These are phyloP conservation scores for Suillus subluteus DNA, from an alignment of 768 basidiomycete species.

Conservation along the genomic window DNA sequence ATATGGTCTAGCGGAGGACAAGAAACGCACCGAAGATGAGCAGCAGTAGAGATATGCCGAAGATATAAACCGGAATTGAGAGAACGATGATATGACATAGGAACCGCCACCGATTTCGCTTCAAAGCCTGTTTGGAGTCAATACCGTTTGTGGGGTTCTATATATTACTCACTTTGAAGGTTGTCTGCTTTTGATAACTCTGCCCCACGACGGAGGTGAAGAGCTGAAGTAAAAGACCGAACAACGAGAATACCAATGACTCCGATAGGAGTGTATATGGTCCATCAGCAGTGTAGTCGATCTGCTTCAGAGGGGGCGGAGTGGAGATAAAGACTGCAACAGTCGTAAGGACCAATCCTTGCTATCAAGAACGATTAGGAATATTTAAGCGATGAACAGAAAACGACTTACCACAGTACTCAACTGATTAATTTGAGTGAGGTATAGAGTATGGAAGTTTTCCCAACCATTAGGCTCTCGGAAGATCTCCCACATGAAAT, in stretches of 20 bases:
- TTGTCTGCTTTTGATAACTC: neutral
- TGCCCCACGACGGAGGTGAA: constrained; percentile 1
- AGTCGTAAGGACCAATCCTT: constrained; percentile 6
- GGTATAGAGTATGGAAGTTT: neutral
- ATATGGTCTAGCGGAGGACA: neutral
- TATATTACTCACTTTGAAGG: neutral
- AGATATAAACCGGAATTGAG: neutral
- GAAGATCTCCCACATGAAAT: constrained; percentile 9
- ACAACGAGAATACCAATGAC: constrained; percentile 5
- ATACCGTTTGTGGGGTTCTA: neutral
- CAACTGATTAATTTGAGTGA: constrained; percentile 1
- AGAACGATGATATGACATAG: constrained; percentile 3
- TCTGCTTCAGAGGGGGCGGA: neutral
- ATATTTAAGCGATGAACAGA: neutral
- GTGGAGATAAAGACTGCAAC: constrained; percentile 4
- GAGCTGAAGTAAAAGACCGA: neutral
- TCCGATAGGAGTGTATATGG: neutral
- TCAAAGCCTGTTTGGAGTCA: neutral
- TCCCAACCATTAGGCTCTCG: constrained; percentile 1
- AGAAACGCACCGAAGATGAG: constrained; percentile 1
- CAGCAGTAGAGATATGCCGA: neutral
- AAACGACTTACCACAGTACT: neutral
- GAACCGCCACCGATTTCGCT: neutral
- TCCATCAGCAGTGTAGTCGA: neutral
- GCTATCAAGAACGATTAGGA: neutral